Evolutionary conservation across 768 basidiomycete species (phyloP).

Genomic region (Exsudoporus frostii): DNA sequence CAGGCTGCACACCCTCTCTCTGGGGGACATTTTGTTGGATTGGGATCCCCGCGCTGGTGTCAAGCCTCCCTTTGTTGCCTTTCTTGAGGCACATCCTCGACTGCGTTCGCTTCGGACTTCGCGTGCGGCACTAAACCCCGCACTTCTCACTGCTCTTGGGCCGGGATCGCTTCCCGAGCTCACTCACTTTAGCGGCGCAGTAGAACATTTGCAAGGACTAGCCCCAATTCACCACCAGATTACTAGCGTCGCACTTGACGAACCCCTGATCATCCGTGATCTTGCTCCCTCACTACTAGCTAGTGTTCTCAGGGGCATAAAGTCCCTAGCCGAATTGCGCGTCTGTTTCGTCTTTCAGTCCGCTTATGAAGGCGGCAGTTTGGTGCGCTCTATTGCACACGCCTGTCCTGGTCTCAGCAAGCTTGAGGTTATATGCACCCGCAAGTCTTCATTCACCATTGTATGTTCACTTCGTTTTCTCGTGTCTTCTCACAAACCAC

Average conservation of each 20-base stretch:
- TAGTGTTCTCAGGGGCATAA: slow-evolving; percentile 54
- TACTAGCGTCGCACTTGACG: slow-evolving; percentile 57
- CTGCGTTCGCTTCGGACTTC: slow-evolving; percentile 52
- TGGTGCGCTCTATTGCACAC: slow-evolving; percentile 62
- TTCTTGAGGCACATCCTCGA: slow-evolving; percentile 62
- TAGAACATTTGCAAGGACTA: slow-evolving; percentile 63
- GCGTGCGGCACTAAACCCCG: slow-evolving; percentile 49
- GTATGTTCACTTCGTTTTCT: slow-evolving; percentile 35
- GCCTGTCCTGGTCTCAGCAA: slow-evolving; percentile 63
- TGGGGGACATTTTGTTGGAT: slow-evolving; percentile 67
- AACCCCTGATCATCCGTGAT: slow-evolving; percentile 66
- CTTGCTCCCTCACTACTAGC: slow-evolving; percentile 61
- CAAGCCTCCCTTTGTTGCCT: slow-evolving; percentile 59
- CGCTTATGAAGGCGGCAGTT: slow-evolving; percentile 69
- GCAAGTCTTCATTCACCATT: slow-evolving; percentile 70
- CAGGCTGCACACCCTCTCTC: slow-evolving; percentile 50
- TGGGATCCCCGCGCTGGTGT: slow-evolving; percentile 41
- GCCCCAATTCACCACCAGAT: slow-evolving; percentile 46
- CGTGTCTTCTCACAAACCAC: neutral
- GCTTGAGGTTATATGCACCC: slow-evolving; percentile 62
- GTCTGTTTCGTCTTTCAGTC: slow-evolving; percentile 69
- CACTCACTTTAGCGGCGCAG: slow-evolving; percentile 61
- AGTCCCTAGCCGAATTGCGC: slow-evolving; percentile 53
- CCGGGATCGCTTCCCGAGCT: slow-evolving; percentile 46
- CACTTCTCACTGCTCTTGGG: slow-evolving; percentile 49